Base-by-base conservation (phyloP, 139 green algal genomes). In the Chlorella sorokiniana region DNA sequence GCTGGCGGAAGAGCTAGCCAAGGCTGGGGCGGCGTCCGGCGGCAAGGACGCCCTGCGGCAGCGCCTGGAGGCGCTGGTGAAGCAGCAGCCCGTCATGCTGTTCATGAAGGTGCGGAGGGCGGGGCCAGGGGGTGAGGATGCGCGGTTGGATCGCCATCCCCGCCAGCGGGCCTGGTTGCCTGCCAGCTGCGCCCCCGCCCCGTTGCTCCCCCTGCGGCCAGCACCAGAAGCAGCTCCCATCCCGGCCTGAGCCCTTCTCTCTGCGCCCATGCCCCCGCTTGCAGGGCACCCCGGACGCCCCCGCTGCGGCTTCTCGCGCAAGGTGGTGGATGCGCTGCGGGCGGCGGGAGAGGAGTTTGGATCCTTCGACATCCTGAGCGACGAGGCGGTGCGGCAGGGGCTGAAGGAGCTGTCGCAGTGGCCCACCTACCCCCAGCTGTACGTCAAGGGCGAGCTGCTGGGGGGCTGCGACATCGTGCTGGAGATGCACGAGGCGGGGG, bases 351-450 rank as follows among this genome's bases (percentile, higher is more conserved):
- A 90, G 29, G 25, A 83, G 8, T 98, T 95, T 83, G 85, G 86
- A 25, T 85, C 76, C 44, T 98, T 98, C 85, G 96, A 99, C 88
- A 98, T 99, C 84, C 88, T 99, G 14, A 25, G 31, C 3, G 92
- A 98, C 78, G 91, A 97, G 61, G 86, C 71, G 0, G 78, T 98
- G 1, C 87, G 95, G 42, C 89, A 97, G 81, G 94, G 93, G 3
- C 86, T 99, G 38, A 99, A 99, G 87, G 51, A 86, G 61, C 29
- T 70, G 16, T n/a, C n/a, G n/a, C n/a, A n/a, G 31, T 84, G 83
- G 77, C 95, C 94, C 23, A 98, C 94, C 11, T 98, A 95, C 84
- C 95, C 95, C 27, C 95, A 98, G 88, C 88, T 96, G 67, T 97
- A 96, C 81, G 88, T 91, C 4, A 86, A 91, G 1, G 92, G 92